Base-by-base conservation (phyloP, 2,329 filamentous ascomycete genomes). In the Paecilomyces dactylethromorphus region DNA sequence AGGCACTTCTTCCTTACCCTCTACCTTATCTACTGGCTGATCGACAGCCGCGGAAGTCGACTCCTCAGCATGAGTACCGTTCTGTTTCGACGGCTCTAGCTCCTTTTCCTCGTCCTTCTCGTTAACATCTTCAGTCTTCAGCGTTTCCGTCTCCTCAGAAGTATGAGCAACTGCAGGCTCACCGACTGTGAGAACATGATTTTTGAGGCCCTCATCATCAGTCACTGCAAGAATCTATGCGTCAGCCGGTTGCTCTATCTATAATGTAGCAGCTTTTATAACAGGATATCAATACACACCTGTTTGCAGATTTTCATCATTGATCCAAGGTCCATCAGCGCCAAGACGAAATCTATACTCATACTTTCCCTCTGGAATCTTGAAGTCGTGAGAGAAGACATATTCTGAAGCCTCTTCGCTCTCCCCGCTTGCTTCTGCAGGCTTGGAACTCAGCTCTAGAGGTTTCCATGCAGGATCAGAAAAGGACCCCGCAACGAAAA, bases 391-490 rank as follows among this genome's bases (percentile, higher is more conserved):
- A 24, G 59, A 66, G 58, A 67, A 68, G 8, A 67, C 58, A 56
- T 60, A 68, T 54, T 64, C 59, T 50, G 62, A 58, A 56, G 62
- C 56, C 29, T 64, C 62, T 32, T 61, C 63, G 49, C 64, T 59
- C 31, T 59, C 60, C 15, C 59, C 51, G 50, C 59, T 50, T 33
- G 58, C 55, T 51, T 62, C 60, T 26, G 65, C 49, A 13, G 63
- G 62, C 56, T 69, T 66, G 33, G 61, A 59, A 55, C 55, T 63
- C 13, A 69, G 63, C 58, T 69, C 64, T 56, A 69, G 53, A 1
- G 64, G 66, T 33, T 68, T 60, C 68, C 68, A 70, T 22, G 66
- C 60, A 53, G 68, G 68, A 8, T 69, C 63, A 51, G 68, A 66
- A 61, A 71, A 69, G 35, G 67, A 64, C 24, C 63, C 65, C 31